phyloP scores from a whole-genome alignment of 2,329 filamentous ascomycete species.

The Diaporthe velutina region DNA sequence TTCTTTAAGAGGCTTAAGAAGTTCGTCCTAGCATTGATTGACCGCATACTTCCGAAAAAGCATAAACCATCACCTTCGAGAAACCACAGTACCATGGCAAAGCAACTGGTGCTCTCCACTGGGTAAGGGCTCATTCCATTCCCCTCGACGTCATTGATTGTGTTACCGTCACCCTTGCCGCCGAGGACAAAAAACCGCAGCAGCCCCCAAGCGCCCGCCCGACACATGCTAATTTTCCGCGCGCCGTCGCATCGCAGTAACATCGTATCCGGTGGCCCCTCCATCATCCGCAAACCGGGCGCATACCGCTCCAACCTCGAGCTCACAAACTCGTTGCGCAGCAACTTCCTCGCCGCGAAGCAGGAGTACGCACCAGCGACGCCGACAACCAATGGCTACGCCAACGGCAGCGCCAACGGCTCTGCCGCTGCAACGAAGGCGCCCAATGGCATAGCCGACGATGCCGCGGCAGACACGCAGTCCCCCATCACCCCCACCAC shows the following conservation, averaged over 20 bases:
- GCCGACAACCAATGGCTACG: slow-evolving; percentile 42
- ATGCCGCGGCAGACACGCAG: slow-evolving; percentile 43
- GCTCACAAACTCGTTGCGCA: slow-evolving; percentile 87
- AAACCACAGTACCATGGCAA: slow-evolving; percentile 37
- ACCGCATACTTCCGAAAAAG: slow-evolving; percentile 32
- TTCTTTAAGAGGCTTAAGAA: slow-evolving; percentile 33
- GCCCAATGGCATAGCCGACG: slow-evolving; percentile 41
- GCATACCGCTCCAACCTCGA: slow-evolving; percentile 92
- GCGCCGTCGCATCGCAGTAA: slow-evolving; percentile 64
- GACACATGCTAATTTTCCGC: slow-evolving; percentile 26
- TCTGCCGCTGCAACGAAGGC: slow-evolving; percentile 34
- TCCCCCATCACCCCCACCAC: slow-evolving; percentile 31
- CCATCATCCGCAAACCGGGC: slow-evolving; percentile 83
- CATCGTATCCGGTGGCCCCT: slow-evolving; percentile 86
- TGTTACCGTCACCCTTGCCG: slow-evolving; percentile 27
- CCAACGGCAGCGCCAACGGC: slow-evolving; percentile 42
- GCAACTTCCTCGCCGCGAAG: slow-evolving; percentile 83
- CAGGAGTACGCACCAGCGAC: slow-evolving; percentile 63
- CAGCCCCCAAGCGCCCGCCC: background rate
- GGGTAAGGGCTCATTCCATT: slow-evolving; percentile 13
- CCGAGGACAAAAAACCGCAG: background rate
- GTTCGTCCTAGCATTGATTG: slow-evolving; percentile 33
- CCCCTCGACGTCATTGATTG: background rate
- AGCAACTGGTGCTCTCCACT: slow-evolving; percentile 39
- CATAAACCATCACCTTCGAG: slow-evolving; percentile 22